A percentile compares a stretch with the other conserved stretches of the same genome.
phyloP scores from a whole-genome alignment of 257 asterid species.

The Oldenlandia corymbosa region DNA sequence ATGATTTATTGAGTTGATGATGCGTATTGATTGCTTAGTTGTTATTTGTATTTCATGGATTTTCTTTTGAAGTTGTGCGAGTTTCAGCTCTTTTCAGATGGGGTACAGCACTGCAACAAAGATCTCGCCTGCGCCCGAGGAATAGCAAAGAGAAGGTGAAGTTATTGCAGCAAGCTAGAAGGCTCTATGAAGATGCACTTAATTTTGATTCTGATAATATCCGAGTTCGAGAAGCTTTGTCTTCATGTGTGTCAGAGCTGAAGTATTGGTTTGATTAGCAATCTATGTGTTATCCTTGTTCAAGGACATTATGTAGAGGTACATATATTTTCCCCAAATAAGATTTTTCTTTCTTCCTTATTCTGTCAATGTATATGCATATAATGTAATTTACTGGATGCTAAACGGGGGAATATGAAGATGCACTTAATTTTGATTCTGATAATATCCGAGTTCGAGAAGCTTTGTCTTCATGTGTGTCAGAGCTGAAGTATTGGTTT shows the following conservation, averaged over 20 bases:
- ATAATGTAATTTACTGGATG: no score
- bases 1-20: no score
- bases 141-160: constrained; percentile 74
- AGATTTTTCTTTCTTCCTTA: not conserved
- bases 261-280: constrained; percentile 50
- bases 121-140: constrained; percentile 72
- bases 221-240: constrained; percentile 54
- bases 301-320: not conserved
- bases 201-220: constrained; percentile 60
- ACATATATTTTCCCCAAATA: not conserved
- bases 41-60: not conserved
- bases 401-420: no score
- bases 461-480: constrained; percentile 66
- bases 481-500: constrained; percentile 67
- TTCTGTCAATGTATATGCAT: no score
- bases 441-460: constrained; percentile 46
- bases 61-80: not conserved
- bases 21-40: no score
- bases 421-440: constrained; percentile 74
- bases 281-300: not conserved
- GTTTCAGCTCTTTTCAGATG: constrained; percentile 87
- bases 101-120: constrained; percentile 81
- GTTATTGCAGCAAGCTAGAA: constrained; percentile 78
- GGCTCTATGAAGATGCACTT: constrained; percentile 78
- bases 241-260: constrained; percentile 69